Conservation (phyloP, 495 filamentous ascomycete species). For the Trichoderma parareesei region DNA sequence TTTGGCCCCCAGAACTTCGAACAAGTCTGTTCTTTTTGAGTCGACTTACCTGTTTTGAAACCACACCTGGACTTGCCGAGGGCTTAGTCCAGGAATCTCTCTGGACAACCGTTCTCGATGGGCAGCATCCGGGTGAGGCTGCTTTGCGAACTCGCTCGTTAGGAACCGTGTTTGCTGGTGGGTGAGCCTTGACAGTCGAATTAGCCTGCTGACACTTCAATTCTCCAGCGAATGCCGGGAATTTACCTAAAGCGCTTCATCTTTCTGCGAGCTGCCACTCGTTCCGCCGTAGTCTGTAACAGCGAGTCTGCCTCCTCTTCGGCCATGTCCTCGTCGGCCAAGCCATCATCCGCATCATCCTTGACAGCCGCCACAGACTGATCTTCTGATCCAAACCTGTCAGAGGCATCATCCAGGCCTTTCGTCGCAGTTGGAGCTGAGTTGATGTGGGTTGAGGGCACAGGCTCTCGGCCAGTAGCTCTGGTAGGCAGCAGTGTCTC, state of each 20-base stretch:
- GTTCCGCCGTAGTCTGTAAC: conserved; percentile 58
- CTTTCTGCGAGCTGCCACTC: conserved; percentile 75
- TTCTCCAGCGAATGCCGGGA: conserved; percentile 10
- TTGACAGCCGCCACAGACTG: conserved; percentile 24
- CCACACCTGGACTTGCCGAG: conserved; percentile 96
- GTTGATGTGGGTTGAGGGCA: conserved; percentile 34
- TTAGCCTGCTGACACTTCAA: conserved; percentile 18
- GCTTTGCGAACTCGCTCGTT: conserved; percentile 94
- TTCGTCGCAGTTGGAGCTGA: conserved; percentile 21
- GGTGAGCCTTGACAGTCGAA: conserved; percentile 56
- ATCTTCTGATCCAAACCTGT: conserved; percentile 28
- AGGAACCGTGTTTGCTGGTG: conserved; percentile 95
- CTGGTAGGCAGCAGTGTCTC: conserved; percentile 36
- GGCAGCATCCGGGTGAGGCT: conserved; percentile 89
- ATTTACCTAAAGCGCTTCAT: conserved; percentile 91
- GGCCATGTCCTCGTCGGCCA: conserved; percentile 38
- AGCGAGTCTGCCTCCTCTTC: conserved; percentile 35
- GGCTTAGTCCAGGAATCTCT: conserved; percentile 88
- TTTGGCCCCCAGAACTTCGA: background rate
- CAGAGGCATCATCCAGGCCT: conserved; percentile 14
- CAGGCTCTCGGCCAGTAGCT: conserved; percentile 30
- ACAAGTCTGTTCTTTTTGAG: conserved; percentile 11
- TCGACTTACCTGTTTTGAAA: conserved; percentile 85
- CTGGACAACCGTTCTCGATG: conserved; percentile 83
- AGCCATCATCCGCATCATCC: conserved; percentile 44